Conservation (phyloP, 1,284 basidiomycete species). For the Hemileia vastatrix region DNA sequence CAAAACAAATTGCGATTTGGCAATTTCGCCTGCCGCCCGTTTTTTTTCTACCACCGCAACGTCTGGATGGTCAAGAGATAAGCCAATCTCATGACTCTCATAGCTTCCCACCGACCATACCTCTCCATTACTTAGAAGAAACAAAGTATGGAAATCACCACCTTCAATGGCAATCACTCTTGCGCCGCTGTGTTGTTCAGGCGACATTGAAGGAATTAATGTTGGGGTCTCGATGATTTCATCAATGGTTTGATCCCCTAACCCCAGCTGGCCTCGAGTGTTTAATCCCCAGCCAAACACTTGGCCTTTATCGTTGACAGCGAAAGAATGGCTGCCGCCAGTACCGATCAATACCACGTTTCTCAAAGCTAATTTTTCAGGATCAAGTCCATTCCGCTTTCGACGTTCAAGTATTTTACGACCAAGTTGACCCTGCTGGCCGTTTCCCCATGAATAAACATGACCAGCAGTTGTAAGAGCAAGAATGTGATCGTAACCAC, state of each 20-base stretch:
- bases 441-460: slow-evolving; percentile 68
- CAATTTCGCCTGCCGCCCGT: slow-evolving; percentile 37
- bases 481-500: slow-evolving; percentile 76
- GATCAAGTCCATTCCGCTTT: slow-evolving; percentile 70
- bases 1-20: slow-evolving; percentile 31
- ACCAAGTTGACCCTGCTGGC: slow-evolving; percentile 76
- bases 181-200: slow-evolving; percentile 58
- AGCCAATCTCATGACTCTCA: slow-evolving; percentile 67
- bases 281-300: slow-evolving; percentile 91
- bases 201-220: slow-evolving; percentile 58
- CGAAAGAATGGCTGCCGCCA: slow-evolving; percentile 78
- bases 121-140: slow-evolving; percentile 69
- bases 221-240: slow-evolving; percentile 60
- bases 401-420: slow-evolving; percentile 66
- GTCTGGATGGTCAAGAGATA: slow-evolving; percentile 54
- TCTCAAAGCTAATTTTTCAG: slow-evolving; percentile 66
- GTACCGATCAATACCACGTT: slow-evolving; percentile 68
- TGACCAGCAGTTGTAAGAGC: slow-evolving; percentile 73
- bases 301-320: slow-evolving; percentile 66
- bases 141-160: slow-evolving; percentile 78
- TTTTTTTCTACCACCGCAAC: slow-evolving; percentile 48
- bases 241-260: slow-evolving; percentile 49
- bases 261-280: slow-evolving; percentile 60
- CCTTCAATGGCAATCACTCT: slow-evolving; percentile 56
- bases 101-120: slow-evolving; percentile 73